These are phyloP conservation scores for Amaranthus hypochondriacus DNA, from an alignment of 148 eudicot species.

Conservation along the genomic window DNA sequence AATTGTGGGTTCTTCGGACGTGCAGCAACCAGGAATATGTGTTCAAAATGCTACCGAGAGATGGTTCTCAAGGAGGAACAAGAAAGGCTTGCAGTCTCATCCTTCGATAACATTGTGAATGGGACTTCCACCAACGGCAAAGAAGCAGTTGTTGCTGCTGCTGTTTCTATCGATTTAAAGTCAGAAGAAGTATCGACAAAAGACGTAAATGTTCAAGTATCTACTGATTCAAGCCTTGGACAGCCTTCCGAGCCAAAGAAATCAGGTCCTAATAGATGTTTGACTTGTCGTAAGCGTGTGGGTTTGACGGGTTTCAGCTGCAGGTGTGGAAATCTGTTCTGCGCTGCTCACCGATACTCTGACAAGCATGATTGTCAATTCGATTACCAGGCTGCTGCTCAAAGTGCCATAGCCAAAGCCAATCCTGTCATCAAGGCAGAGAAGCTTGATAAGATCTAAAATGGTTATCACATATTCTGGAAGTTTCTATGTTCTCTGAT, in stretches of 20 bases:
- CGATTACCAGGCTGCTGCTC: conserved; percentile 32
- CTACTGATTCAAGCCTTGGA: conserved; percentile 13
- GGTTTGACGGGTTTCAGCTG: conserved; percentile 41
- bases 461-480: not conserved
- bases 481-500: conserved; percentile 7
- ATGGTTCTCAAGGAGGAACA: conserved; percentile 38
- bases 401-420: conserved; percentile 29
- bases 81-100: conserved; percentile 44
- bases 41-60: conserved; percentile 57
- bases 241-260: conserved; percentile 21
- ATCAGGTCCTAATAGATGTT: conserved; percentile 32
- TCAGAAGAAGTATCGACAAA: conserved; percentile 14
- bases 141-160: conserved; percentile 10
- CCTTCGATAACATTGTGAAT: conserved; percentile 31
- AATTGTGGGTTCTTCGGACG: conserved; percentile 64
- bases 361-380: conserved; percentile 38
- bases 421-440: conserved; percentile 46
- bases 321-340: conserved; percentile 39
- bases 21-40: conserved; percentile 55
- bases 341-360: conserved; percentile 40
- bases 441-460: conserved; percentile 46
- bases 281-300: conserved; percentile 34
- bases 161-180: conserved; percentile 10
- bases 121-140: conserved; percentile 24
- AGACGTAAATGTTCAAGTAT: conserved; percentile 9